Conservation (phyloP, 1,139 yeast genomes). For the Taiozyma sp. region DNA sequence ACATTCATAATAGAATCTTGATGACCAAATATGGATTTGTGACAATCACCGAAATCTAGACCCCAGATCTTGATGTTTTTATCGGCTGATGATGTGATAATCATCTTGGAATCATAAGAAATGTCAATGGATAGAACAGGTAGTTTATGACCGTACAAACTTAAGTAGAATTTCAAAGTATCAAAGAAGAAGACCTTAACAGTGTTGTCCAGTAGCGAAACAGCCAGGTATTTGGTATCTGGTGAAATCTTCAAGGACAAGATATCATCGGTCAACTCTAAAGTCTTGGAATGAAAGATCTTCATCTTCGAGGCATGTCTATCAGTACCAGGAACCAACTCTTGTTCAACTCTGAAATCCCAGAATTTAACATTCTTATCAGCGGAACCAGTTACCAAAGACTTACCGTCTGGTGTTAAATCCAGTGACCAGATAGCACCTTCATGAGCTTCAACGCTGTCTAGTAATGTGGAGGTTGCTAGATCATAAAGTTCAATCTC, state of each 20-base stretch:
- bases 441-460: conserved; percentile 73
- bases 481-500: conserved; percentile 80
- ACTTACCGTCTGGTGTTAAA: conserved; percentile 77
- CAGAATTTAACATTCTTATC: conserved; percentile 89
- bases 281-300: conserved; percentile 68
- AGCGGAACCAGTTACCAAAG: conserved; percentile 87
- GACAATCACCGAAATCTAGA: conserved; percentile 97
- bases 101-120: conserved; percentile 77
- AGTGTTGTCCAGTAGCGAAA: conserved; percentile 83
- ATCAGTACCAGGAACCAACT: conserved; percentile 63
- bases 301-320: conserved; percentile 48
- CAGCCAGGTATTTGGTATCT: conserved; percentile 70
- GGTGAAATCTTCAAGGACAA: conserved; percentile 79
- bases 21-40: conserved; percentile 92
- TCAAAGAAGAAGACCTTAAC: conserved; percentile 90
- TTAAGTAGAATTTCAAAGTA: conserved; percentile 77
- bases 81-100: conserved; percentile 93
- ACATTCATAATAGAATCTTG: conserved; percentile 93
- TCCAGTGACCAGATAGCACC: conserved; percentile 93
- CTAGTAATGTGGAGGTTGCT: conserved; percentile 69
- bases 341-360: conserved; percentile 69
- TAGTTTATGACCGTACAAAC: conserved; percentile 91
- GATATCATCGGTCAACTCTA: conserved; percentile 84
- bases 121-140: conserved; percentile 91
- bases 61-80: conserved; percentile 98